Conservation (phyloP, 2,329 filamentous ascomycete species). For the Ambrosiella xylebori region DNA sequence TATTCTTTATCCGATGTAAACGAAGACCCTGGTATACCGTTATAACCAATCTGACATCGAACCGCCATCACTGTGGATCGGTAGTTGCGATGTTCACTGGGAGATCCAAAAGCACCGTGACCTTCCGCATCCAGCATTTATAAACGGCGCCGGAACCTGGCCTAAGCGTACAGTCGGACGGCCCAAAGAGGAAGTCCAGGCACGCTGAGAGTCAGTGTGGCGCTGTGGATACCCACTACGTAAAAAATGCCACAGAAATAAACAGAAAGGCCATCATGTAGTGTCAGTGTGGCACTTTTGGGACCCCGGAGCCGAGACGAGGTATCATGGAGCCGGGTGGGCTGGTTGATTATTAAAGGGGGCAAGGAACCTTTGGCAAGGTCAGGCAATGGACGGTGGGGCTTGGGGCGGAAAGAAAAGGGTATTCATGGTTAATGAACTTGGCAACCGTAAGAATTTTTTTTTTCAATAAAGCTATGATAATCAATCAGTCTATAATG, state of each 20-base stretch:
- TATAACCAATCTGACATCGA: not conserved
- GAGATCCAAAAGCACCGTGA: not conserved
- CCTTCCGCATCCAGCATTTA: not conserved
- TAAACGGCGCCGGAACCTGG: not conserved
- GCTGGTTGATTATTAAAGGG: not conserved
- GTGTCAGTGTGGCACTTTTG: not conserved
- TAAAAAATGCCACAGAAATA: not conserved
- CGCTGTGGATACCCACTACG: not conserved
- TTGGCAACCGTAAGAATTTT: not conserved
- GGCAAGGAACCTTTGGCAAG: not conserved
- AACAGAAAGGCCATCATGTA: not conserved
- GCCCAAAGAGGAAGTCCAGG: not conserved
- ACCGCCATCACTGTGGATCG: not conserved
- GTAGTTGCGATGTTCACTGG: not conserved
- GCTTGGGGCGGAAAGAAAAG: not conserved
- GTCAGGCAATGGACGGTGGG: not conserved
- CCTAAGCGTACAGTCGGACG: not conserved
- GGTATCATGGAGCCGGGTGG: not conserved
- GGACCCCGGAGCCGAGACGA: not conserved
- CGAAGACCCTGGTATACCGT: not conserved
- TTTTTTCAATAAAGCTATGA: too few species aligned
- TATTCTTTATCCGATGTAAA: not conserved
- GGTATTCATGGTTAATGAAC: not conserved
- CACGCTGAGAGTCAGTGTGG: not conserved
- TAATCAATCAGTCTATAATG: too few species aligned